A percentile compares a stretch with the other conserved stretches of the same genome.
Evolutionary conservation across 257 asterid species (phyloP).

Genomic region (Vinca minor): DNA sequence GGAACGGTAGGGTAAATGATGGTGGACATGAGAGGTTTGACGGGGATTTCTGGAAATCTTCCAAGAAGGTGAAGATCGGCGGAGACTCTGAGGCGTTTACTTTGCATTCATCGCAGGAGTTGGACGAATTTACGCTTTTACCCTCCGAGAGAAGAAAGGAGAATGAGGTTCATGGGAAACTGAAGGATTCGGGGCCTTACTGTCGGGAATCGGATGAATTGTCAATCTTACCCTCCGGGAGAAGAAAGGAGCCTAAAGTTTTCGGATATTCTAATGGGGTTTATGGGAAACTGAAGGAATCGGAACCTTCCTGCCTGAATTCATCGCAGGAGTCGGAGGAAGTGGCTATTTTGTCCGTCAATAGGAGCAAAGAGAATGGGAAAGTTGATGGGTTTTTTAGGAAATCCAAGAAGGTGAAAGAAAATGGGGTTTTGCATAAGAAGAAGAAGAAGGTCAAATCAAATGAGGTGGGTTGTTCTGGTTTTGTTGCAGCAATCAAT

Average conservation of each 20-base stretch:
- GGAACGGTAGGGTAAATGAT: constrained; percentile 20
- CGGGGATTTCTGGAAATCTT: constrained; percentile 37
- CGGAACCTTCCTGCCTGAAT: constrained; percentile 23
- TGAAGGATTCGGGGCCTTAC: constrained; percentile 10
- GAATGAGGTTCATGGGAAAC: background rate
- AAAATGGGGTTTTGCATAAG: constrained; percentile 36
- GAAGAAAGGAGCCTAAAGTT: background rate
- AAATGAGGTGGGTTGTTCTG: constrained; percentile 30
- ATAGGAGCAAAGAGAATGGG: constrained; percentile 19
- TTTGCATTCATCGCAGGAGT: constrained; percentile 39
- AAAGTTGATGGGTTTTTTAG: constrained; percentile 22
- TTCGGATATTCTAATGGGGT: background rate
- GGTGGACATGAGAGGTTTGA: constrained; percentile 36
- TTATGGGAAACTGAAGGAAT: background rate
- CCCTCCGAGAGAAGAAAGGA: constrained; percentile 19
- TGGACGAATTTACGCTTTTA: constrained; percentile 30
- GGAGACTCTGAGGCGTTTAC: constrained; percentile 6
- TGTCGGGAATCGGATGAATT: constrained; percentile 42
- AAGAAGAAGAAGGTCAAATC: constrained; percentile 37
- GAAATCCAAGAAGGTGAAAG: constrained; percentile 42
- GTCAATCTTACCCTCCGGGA: constrained; percentile 26
- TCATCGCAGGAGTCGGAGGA: constrained; percentile 47
- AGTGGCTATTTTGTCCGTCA: constrained; percentile 28
- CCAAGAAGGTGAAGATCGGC: constrained; percentile 38
- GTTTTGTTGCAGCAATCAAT: constrained; percentile 18